These are phyloP conservation scores for Cyclotella kingstonii DNA, from an alignment of 108 stramenopile species.

Conservation along the genomic window DNA sequence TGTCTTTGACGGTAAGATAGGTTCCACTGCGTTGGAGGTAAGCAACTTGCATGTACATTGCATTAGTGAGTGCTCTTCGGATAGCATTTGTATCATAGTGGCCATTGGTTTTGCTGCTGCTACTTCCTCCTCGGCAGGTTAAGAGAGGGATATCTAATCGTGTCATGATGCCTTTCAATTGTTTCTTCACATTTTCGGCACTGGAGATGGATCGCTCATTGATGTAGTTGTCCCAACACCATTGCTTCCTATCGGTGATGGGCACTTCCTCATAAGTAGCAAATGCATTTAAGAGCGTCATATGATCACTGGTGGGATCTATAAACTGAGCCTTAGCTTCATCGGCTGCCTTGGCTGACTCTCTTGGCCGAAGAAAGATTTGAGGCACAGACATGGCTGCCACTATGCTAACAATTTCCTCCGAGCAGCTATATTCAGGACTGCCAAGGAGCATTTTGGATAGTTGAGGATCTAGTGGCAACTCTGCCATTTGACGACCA, in stretches of 20 bases:
- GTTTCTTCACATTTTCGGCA: slow-evolving; percentile 89
- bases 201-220: slow-evolving; percentile 90
- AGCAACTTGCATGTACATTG: slow-evolving; percentile 97
- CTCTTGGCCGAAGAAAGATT: slow-evolving; percentile 95
- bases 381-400: slow-evolving; percentile 95
- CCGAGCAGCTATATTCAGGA: slow-evolving; percentile 94
- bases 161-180: slow-evolving; percentile 89
- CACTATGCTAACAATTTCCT: slow-evolving; percentile 95
- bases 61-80: slow-evolving; percentile 84
- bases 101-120: no score
- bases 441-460: slow-evolving; percentile 93
- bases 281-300: slow-evolving; percentile 96
- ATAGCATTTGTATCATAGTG: slow-evolving; percentile 89
- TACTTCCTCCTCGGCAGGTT: slow-evolving; percentile 75
- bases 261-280: slow-evolving; percentile 87
- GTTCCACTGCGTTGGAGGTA: slow-evolving; percentile 90
- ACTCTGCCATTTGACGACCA: slow-evolving; percentile 96
- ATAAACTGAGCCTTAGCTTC: slow-evolving; percentile 98
- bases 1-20: slow-evolving; percentile 98
- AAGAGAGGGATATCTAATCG: slow-evolving; percentile 83
- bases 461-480: slow-evolving; percentile 90
- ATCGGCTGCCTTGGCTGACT: slow-evolving; percentile 93
- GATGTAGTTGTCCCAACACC: slow-evolving; percentile 99
- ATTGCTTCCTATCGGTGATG: slow-evolving; percentile 81
- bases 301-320: slow-evolving; percentile 94